Conservation (phyloP, 164 flowering plant species). For the Platanus orientalis region DNA sequence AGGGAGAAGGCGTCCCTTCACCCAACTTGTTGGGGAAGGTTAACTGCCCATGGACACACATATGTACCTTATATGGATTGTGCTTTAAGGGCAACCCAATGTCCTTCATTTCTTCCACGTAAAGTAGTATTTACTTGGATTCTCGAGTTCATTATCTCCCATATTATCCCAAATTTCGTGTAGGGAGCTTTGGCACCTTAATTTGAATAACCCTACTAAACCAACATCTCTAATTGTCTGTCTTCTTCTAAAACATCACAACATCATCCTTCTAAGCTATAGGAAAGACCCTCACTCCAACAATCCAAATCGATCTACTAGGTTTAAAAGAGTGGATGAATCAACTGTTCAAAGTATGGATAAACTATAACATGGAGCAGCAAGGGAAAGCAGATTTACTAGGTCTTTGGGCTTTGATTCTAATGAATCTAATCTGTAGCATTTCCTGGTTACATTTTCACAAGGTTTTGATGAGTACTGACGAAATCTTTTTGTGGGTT, state of each 20-base stretch:
- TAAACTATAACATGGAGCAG: slow-evolving; percentile 25
- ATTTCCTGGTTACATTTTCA: not conserved
- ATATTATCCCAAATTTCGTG: too few relatives aligned
- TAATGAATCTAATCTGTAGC: not conserved
- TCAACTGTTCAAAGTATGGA: too few relatives aligned
- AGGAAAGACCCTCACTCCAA: slow-evolving; percentile 1
- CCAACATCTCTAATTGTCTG: slow-evolving; percentile 26
- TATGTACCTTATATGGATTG: slow-evolving; percentile 30
- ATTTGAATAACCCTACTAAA: slow-evolving; percentile 24
- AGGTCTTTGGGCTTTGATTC: slow-evolving; percentile 17
- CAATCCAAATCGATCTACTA: slow-evolving; percentile 13
- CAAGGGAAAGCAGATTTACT: slow-evolving; percentile 14
- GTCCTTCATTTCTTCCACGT: slow-evolving; percentile 40
- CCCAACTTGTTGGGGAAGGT: too few relatives aligned
- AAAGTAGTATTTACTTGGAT: slow-evolving; percentile 27
- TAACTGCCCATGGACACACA: slow-evolving; percentile 12
- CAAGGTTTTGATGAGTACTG: too few relatives aligned
- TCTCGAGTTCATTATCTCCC: not conserved
- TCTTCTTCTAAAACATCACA: slow-evolving; percentile 9
- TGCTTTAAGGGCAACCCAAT: slow-evolving; percentile 61
- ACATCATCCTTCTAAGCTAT: slow-evolving; percentile 25
- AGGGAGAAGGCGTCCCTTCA: too few relatives aligned
- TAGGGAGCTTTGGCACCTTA: slow-evolving; percentile 39
- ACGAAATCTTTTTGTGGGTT: slow-evolving; percentile 1
- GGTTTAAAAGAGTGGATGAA: not conserved